Percentiles rank a stretch among this genome's conserved stretches.
Evolutionary conservation across 2,329 filamentous ascomycete species (phyloP).

Genomic region (Graphium sp.): DNA sequence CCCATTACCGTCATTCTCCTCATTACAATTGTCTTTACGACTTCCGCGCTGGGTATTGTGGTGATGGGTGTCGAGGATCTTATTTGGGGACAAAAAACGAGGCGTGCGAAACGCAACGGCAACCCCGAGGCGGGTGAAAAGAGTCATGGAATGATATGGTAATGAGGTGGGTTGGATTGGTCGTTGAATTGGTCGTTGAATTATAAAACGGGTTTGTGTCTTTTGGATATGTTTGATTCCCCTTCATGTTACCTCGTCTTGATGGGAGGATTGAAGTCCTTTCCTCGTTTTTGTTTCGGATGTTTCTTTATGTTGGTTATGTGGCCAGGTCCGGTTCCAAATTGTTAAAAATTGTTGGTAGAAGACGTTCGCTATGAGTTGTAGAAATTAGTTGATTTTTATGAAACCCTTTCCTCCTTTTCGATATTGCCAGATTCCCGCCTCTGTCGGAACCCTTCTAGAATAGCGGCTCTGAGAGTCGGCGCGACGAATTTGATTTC

Average conservation of each 20-base stretch:
- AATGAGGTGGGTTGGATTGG: too few relatives aligned
- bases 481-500: slow-evolving; percentile 14
- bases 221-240: too few relatives aligned
- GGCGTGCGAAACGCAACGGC: not conserved
- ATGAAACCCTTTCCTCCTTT: not conserved
- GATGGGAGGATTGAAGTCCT: too few relatives aligned
- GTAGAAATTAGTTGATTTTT: not conserved
- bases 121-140: not conserved
- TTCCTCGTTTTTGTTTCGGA: too few relatives aligned
- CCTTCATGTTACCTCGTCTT: too few relatives aligned
- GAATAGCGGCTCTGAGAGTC: too few relatives aligned
- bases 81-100: not conserved
- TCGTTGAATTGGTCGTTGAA: too few relatives aligned
- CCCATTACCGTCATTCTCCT: not conserved
- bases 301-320: too few relatives aligned
- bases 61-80: not conserved
- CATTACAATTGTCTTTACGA: not conserved
- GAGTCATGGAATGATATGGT: slow-evolving; percentile 3
- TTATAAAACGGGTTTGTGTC: too few relatives aligned
- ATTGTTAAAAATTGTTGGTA: not conserved
- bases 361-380: not conserved
- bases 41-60: not conserved
- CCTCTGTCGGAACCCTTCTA: slow-evolving; percentile 12
- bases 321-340: too few relatives aligned
- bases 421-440: not conserved